A percentile compares a stretch with the other conserved stretches of the same genome.
Evolutionary conservation across 495 filamentous ascomycete species (phyloP).

Genomic region (Amphirosellinia nigrospora): DNA sequence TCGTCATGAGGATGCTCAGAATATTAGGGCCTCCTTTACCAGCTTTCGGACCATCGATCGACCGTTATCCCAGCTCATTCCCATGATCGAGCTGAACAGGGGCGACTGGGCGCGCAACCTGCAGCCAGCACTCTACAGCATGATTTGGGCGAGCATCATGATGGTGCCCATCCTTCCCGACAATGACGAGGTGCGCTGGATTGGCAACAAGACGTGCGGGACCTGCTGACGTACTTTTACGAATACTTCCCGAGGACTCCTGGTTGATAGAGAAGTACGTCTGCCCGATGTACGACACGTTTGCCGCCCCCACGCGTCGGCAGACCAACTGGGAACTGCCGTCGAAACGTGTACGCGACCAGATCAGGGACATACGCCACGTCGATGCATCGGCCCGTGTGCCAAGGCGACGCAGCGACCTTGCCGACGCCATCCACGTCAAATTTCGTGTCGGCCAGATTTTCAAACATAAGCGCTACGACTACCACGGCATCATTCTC

Average conservation of each 20-base stretch:
- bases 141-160: slow-evolving; percentile 76
- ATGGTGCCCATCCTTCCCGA: slow-evolving; percentile 54
- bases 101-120: slow-evolving; percentile 56
- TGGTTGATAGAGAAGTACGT: slow-evolving; percentile 70
- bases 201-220: slow-evolving; percentile 57
- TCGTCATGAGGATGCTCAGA: slow-evolving; percentile 78
- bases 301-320: slow-evolving; percentile 32
- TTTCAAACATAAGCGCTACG: slow-evolving; percentile 81
- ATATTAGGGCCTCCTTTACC: slow-evolving; percentile 66
- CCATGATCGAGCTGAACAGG: slow-evolving; percentile 45
- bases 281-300: slow-evolving; percentile 59
- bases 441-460: slow-evolving; percentile 80
- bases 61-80: slow-evolving; percentile 38
- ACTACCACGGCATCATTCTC: slow-evolving; percentile 79
- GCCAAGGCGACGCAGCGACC: slow-evolving; percentile 38
- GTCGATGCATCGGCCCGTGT: slow-evolving; percentile 29
- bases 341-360: slow-evolving; percentile 39
- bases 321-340: slow-evolving; percentile 40
- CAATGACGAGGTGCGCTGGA: slow-evolving; percentile 43
- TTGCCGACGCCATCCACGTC: slow-evolving; percentile 34
- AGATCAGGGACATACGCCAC: slow-evolving; percentile 38
- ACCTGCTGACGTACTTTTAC: slow-evolving; percentile 69
- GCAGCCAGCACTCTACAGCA: slow-evolving; percentile 74
- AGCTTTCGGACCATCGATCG: slow-evolving; percentile 43
- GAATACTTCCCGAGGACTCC: slow-evolving; percentile 72